Evolutionary conservation across 2,329 filamentous ascomycete genomes (phyloP).

Genomic region (Thermomyces lanuginosus): DNA sequence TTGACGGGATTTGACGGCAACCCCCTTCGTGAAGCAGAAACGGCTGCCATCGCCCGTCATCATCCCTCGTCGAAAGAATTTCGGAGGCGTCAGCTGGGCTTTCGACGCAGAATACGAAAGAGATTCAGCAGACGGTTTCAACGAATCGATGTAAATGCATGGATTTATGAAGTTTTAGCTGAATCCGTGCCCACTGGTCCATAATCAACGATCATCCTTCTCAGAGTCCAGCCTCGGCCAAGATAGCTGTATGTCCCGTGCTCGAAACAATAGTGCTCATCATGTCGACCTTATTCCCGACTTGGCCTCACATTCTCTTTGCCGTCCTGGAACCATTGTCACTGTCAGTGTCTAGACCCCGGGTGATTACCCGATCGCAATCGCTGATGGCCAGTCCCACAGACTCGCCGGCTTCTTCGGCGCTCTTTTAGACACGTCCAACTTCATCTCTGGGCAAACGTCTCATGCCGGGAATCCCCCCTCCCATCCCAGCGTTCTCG

Average conservation of each 20-base stretch:
- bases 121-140: too few species aligned
- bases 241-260: background rate
- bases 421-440: conserved; percentile 39
- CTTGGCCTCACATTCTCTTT: conserved; percentile 49
- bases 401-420: conserved; percentile 45
- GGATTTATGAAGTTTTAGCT: too few species aligned
- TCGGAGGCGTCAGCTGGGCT: too few species aligned
- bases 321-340: conserved; percentile 53
- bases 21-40: too few species aligned
- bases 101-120: too few species aligned
- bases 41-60: too few species aligned
- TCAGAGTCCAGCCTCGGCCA: too few species aligned
- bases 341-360: conserved; percentile 33
- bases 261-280: background rate
- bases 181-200: too few species aligned
- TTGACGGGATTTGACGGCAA: too few species aligned
- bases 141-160: too few species aligned
- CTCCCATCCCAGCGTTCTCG: conserved; percentile 26
- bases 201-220: too few species aligned
- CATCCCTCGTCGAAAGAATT: too few species aligned
- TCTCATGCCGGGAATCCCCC: conserved; percentile 21
- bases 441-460: conserved; percentile 50
- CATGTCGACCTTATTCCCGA: conserved; percentile 38
- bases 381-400: conserved; percentile 7
- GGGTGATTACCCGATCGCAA: conserved; percentile 6